Percentiles rank a stretch among this genome's conserved stretches.
phyloP scores from a whole-genome alignment of 2,329 filamentous ascomycete species.

The Monilinia polystroma region DNA sequence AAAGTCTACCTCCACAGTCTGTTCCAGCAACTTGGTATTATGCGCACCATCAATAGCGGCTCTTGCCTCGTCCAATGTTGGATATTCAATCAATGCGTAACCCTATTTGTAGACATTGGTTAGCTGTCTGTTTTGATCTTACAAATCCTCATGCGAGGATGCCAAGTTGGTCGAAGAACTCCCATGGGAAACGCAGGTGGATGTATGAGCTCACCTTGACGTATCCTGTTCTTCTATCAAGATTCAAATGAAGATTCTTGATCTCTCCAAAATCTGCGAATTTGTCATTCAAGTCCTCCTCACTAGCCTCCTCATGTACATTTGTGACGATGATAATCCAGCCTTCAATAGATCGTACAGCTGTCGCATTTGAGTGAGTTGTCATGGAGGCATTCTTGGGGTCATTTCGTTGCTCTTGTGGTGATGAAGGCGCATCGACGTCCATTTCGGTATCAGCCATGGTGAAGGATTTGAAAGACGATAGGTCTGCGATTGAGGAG shows the following conservation, averaged over 20 bases:
- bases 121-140: conserved; percentile 8
- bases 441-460: conserved; percentile 51
- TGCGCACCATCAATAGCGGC: conserved; percentile 82
- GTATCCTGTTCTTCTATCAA: conserved; percentile 79
- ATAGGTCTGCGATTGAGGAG: not conserved
- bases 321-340: conserved; percentile 89
- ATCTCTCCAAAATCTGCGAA: conserved; percentile 85
- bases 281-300: conserved; percentile 77
- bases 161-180: not conserved
- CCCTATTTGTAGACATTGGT: conserved; percentile 52
- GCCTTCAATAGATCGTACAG: conserved; percentile 82
- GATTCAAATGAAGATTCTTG: conserved; percentile 81
- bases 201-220: conserved; percentile 63
- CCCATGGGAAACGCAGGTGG: not conserved
- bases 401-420: conserved; percentile 51
- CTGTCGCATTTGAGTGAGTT: conserved; percentile 71
- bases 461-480: conserved; percentile 23
- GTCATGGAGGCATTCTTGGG: conserved; percentile 64
- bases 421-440: conserved; percentile 39
- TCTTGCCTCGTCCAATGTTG: conserved; percentile 73
- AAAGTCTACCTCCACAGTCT: conserved; percentile 79
- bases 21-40: conserved; percentile 73
- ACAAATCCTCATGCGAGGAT: conserved; percentile 7
- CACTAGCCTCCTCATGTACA: conserved; percentile 82
- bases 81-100: conserved; percentile 82